phyloP scores from a whole-genome alignment of 139 green algal species.

The Tetraselmis striata region DNA sequence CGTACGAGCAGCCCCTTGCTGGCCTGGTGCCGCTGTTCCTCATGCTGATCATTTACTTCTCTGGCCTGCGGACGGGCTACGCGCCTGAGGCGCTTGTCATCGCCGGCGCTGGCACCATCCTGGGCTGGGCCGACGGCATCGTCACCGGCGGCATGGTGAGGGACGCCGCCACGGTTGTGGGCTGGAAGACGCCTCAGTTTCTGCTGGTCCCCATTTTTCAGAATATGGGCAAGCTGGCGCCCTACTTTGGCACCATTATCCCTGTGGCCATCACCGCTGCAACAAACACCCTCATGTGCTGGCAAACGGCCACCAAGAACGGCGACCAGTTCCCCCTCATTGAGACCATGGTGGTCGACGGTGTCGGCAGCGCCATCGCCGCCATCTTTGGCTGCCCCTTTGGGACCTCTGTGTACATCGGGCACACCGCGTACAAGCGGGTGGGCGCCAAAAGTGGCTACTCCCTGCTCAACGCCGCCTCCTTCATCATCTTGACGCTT shows the following conservation, averaged over 20 bases:
- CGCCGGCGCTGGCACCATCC: neutral
- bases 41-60: neutral
- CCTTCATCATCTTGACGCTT: constrained; percentile 9
- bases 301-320: neutral
- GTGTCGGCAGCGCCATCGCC: constrained; percentile 9
- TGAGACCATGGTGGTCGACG: constrained; percentile 21
- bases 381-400: constrained; percentile 15
- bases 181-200: neutral
- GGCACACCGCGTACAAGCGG: constrained; percentile 19
- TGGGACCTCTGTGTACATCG: constrained; percentile 21
- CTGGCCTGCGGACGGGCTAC: neutral
- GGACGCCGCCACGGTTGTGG: neutral
- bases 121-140: neutral
- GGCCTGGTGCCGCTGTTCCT: neutral
- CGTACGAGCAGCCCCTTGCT: neutral
- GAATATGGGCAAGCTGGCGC: neutral
- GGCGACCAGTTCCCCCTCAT: constrained; percentile 13
- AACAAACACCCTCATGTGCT: neutral
- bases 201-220: neutral
- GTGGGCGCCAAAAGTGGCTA: constrained; percentile 16
- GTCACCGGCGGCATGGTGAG: neutral
- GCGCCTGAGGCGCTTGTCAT: neutral
- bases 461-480: constrained; percentile 11
- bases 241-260: neutral
- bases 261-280: neutral